A percentile compares a stretch with the other conserved stretches of the same genome.
phyloP scores from a whole-genome alignment of 805 yeast genomes.

The Blastobotrys attinorum region DNA sequence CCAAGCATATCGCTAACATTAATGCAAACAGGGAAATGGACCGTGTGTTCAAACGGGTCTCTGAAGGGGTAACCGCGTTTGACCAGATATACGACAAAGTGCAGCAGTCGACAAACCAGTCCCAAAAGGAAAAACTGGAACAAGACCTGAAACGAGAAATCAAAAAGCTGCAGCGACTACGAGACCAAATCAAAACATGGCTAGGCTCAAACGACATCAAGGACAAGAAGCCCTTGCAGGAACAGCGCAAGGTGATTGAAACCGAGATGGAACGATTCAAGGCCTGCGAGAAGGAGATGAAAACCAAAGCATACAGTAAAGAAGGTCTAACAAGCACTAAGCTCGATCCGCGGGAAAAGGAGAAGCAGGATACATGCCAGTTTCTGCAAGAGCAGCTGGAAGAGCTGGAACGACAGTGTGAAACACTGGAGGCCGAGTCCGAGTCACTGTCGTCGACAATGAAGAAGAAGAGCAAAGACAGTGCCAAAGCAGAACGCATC shows the following conservation, averaged over 20 bases:
- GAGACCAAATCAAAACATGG: slow-evolving; percentile 97
- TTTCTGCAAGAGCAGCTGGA: slow-evolving; percentile 68
- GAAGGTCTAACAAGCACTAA: slow-evolving; percentile 73
- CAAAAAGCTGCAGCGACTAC: slow-evolving; percentile 82
- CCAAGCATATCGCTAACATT: neutral
- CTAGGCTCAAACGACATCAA: slow-evolving; percentile 83
- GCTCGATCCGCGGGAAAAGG: slow-evolving; percentile 72
- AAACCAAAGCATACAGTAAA: slow-evolving; percentile 87
- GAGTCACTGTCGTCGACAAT: slow-evolving; percentile 44
- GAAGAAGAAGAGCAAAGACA: slow-evolving; percentile 55
- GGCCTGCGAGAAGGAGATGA: slow-evolving; percentile 85
- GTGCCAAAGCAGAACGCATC: slow-evolving; percentile 46
- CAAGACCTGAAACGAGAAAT: slow-evolving; percentile 85
- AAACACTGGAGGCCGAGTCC: slow-evolving; percentile 65
- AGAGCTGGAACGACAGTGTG: slow-evolving; percentile 74
- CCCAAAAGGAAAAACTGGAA: slow-evolving; percentile 91
- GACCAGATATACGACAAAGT: slow-evolving; percentile 83
- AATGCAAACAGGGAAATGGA: slow-evolving; percentile 67
- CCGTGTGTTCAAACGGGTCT: slow-evolving; percentile 82
- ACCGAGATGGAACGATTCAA: slow-evolving; percentile 89
- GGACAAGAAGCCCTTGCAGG: slow-evolving; percentile 74
- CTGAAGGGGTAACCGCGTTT: slow-evolving; percentile 82
- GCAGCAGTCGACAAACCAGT: slow-evolving; percentile 67
- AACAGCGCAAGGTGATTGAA: slow-evolving; percentile 59
- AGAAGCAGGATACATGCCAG: slow-evolving; percentile 61